Percentiles rank a stretch among this genome's conserved stretches.
Conservation (phyloP, 352 stramenopile species). For the Globisporangium cystogenes region DNA sequence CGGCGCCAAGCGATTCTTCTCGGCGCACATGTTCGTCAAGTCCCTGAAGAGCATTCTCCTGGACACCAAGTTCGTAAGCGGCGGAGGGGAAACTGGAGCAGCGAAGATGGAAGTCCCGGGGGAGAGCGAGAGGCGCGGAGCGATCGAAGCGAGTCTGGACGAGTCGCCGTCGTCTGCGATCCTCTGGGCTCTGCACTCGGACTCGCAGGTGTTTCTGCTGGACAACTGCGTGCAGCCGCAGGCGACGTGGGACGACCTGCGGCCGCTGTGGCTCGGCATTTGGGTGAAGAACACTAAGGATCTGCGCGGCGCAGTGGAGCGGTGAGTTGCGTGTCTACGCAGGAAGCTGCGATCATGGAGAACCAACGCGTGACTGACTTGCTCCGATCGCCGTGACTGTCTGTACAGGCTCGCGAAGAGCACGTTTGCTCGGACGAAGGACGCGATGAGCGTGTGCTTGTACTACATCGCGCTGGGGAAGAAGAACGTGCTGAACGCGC, state of each 20-base stretch:
- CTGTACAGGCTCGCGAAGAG: slow-evolving; percentile 53
- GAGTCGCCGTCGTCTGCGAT: slow-evolving; percentile 68
- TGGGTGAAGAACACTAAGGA: slow-evolving; percentile 80
- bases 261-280: slow-evolving; percentile 67
- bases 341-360: background rate
- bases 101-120: slow-evolving; percentile 8
- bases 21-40: slow-evolving; percentile 59
- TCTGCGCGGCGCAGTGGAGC: slow-evolving; percentile 57
- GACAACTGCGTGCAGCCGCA: slow-evolving; percentile 56
- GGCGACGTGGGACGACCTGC: slow-evolving; percentile 59
- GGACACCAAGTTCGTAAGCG: slow-evolving; percentile 14
- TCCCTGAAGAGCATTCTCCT: slow-evolving; percentile 44
- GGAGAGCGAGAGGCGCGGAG: slow-evolving; percentile 10
- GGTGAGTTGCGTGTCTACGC: slow-evolving; percentile 14
- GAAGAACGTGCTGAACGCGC: slow-evolving; percentile 63
- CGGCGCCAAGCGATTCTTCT: slow-evolving; percentile 68
- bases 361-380: background rate
- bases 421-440: slow-evolving; percentile 53
- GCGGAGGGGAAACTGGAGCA: slow-evolving; percentile 9
- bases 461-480: slow-evolving; percentile 78
- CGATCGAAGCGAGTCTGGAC: slow-evolving; percentile 19
- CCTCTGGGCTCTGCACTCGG: slow-evolving; percentile 78
- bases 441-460: slow-evolving; percentile 72
- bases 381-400: background rate
- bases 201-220: slow-evolving; percentile 71